Conservation (phyloP, 2,329 filamentous ascomycete species). For the Penicillium decumbens region DNA sequence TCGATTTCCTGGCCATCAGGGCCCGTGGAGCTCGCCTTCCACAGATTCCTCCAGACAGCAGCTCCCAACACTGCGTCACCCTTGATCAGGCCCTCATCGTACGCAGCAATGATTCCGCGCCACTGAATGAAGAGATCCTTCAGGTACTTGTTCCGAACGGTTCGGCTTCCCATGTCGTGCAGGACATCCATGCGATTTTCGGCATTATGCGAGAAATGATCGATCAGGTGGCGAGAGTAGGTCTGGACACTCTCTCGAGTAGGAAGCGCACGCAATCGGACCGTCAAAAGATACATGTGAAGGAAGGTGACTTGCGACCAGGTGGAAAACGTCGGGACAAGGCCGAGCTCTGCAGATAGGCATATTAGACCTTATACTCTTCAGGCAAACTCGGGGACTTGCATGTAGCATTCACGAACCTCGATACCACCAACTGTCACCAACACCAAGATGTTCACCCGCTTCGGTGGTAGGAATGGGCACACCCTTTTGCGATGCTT, state of each 20-base stretch:
- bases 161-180: conserved; percentile 49
- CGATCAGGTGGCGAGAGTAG: conserved; percentile 86
- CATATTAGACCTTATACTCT: not conserved
- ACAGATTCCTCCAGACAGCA: conserved; percentile 91
- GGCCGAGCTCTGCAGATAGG: conserved; percentile 58
- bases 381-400: not conserved
- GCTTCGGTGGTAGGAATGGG: conserved; percentile 66
- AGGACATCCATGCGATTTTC: conserved; percentile 62
- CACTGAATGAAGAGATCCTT: conserved; percentile 94
- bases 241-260: conserved; percentile 61
- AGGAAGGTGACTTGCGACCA: conserved; percentile 97
- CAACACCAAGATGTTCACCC: conserved; percentile 76
- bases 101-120: conserved; percentile 74
- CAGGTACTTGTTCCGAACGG: conserved; percentile 57
- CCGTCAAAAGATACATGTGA: conserved; percentile 87
- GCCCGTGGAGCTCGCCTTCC: conserved; percentile 61
- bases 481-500: conserved; percentile 60
- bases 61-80: conserved; percentile 49
- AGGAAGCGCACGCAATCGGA: conserved; percentile 72
- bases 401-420: conserved; percentile 47
- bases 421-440: conserved; percentile 74
- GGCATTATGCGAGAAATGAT: conserved; percentile 74
- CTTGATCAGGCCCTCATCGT: conserved; percentile 46
- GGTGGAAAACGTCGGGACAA: conserved; percentile 83
- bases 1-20: conserved; percentile 50